A percentile compares a stretch with the other conserved stretches of the same genome.
Evolutionary conservation across 352 stramenopile genomes (phyloP).

Genomic region (Peronosclerospora sorghi): DNA sequence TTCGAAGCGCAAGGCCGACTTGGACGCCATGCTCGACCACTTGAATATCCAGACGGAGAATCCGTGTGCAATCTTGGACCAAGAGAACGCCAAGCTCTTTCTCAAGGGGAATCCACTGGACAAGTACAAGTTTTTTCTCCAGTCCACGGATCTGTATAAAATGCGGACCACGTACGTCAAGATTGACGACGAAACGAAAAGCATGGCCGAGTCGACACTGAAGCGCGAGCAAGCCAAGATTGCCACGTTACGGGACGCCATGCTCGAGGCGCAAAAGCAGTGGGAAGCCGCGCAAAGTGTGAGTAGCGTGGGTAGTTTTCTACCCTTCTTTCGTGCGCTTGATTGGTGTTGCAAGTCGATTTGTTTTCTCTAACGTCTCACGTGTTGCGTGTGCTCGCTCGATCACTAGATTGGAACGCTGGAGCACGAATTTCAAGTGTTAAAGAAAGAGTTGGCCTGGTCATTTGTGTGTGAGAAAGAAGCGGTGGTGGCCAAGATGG

Average conservation of each 20-base stretch:
- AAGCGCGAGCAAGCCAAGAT: conserved; percentile 21
- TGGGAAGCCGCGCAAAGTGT: conserved; percentile 62
- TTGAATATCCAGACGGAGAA: conserved; percentile 95
- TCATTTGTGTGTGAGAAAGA: conserved; percentile 75
- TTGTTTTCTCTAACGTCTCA: background rate
- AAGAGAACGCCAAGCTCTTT: conserved; percentile 98
- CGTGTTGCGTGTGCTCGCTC: no score
- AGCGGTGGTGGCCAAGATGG: conserved; percentile 27
- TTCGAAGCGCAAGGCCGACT: conserved; percentile 85
- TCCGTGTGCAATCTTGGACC: conserved; percentile 93
- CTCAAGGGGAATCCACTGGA: conserved; percentile 88
- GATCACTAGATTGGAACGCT: conserved; percentile 53
- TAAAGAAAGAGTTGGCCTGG: conserved; percentile 76
- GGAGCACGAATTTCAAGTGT: conserved; percentile 51
- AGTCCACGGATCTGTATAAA: conserved; percentile 91
- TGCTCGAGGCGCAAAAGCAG: conserved; percentile 44
- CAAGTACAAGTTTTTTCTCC: conserved; percentile 97
- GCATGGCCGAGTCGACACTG: conserved; percentile 45
- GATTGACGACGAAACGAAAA: conserved; percentile 64
- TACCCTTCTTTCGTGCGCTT: no score
- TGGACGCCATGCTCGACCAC: conserved; percentile 90
- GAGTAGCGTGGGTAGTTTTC: conserved; percentile 1
- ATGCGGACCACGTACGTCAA: conserved; percentile 81
- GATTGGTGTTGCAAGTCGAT: no score
- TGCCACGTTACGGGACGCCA: conserved; percentile 4